These are phyloP conservation scores for Aspergillus sojae DNA, from an alignment of 2,329 filamentous ascomycete species.

Conservation along the genomic window DNA sequence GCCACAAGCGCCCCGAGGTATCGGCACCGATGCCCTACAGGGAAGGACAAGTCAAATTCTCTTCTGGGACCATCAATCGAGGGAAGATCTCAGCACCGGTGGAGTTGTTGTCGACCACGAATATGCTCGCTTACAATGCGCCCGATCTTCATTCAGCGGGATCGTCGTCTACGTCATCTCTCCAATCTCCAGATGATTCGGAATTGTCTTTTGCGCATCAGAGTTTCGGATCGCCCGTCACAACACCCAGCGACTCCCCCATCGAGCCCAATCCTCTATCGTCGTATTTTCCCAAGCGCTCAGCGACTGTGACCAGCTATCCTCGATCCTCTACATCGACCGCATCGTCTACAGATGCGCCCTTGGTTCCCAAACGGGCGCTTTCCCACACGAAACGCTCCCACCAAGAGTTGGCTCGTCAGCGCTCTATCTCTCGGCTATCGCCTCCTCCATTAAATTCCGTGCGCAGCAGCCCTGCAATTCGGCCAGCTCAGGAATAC, in stretches of 20 bases:
- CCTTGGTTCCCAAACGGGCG: slow-evolving; percentile 74
- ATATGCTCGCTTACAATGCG: slow-evolving; percentile 93
- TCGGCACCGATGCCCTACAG: slow-evolving; percentile 48
- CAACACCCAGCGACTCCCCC: slow-evolving; percentile 51
- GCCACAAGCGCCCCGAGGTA: slow-evolving; percentile 50
- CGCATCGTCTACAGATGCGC: slow-evolving; percentile 55
- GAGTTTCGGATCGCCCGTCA: slow-evolving; percentile 53
- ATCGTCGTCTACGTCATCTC: slow-evolving; percentile 54
- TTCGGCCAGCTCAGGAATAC: slow-evolving; percentile 40
- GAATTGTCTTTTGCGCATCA: slow-evolving; percentile 54
- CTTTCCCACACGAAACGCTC: slow-evolving; percentile 88
- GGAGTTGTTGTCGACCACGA: slow-evolving; percentile 88
- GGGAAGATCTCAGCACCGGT: slow-evolving; percentile 78
- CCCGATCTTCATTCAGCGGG: slow-evolving; percentile 68
- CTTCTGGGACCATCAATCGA: slow-evolving; percentile 49
- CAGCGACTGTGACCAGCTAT: slow-evolving; percentile 65
- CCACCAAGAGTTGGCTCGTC: slow-evolving; percentile 72
- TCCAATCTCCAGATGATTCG: slow-evolving; percentile 71
- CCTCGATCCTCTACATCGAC: slow-evolving; percentile 50
- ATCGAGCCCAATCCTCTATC: slow-evolving; percentile 59
- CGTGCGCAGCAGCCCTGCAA: slow-evolving; percentile 36
- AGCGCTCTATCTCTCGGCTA: slow-evolving; percentile 63
- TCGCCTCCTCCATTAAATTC: slow-evolving; percentile 45
- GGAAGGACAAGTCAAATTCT: slow-evolving; percentile 48
- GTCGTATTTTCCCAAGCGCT: slow-evolving; percentile 69